Evolutionary conservation across 306 rosid species (phyloP).

Genomic region (Sophora flavescens): DNA sequence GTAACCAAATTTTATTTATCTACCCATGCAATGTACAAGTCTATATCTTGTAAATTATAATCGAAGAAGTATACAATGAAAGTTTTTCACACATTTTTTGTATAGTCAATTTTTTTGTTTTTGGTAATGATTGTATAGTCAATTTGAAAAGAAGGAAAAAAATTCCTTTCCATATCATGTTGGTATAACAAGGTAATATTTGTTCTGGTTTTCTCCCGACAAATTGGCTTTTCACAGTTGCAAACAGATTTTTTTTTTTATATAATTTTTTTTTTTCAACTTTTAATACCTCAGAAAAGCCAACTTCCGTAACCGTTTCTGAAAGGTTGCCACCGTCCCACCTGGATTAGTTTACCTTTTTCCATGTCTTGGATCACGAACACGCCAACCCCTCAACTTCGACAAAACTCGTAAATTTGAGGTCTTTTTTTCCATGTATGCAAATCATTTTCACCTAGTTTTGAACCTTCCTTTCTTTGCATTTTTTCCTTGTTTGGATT

Average conservation of each 20-base stretch:
- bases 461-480: not conserved
- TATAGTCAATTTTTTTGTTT: too few relatives aligned
- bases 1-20: too few relatives aligned
- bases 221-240: slow-evolving; percentile 16
- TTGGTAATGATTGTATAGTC: too few relatives aligned
- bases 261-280: not conserved
- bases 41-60: too few relatives aligned
- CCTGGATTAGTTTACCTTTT: slow-evolving; percentile 28
- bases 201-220: not conserved
- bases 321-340: slow-evolving; percentile 47
- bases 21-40: too few relatives aligned
- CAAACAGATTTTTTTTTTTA: not conserved
- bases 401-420: slow-evolving; percentile 14
- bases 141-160: too few relatives aligned
- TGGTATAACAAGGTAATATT: not conserved
- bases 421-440: slow-evolving; percentile 29
- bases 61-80: too few relatives aligned
- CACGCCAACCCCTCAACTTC: slow-evolving; percentile 28
- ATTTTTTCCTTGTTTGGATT: not conserved
- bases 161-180: too few relatives aligned
- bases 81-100: too few relatives aligned
- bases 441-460: not conserved
- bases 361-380: slow-evolving; percentile 40
- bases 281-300: slow-evolving; percentile 11
- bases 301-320: slow-evolving; percentile 44